Base-by-base conservation (phyloP, 371 early-diverging fungal species). In the Mucor mucedo region DNA sequence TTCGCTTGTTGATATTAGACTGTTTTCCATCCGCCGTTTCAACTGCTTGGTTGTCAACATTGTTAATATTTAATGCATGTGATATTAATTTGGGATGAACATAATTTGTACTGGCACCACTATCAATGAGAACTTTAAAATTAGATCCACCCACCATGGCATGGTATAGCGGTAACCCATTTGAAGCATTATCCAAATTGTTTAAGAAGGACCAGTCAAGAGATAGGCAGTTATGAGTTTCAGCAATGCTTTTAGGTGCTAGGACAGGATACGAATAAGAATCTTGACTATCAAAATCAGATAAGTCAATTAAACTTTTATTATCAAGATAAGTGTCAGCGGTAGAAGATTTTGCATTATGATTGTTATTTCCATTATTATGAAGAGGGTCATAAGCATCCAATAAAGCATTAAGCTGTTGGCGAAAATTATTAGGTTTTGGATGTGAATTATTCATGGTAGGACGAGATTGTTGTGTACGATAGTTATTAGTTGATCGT, bases 81-180 rank as follows among this genome's bases (percentile, higher is more conserved):
- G 47, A 16, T 7, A 44, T 40, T 0, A 49, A 35, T 2, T 49
- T 33, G 2, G 63, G 63, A 0, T 47, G 55, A 2, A 62, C 63
- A 48, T 55, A 62, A n/a, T 62, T 62, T 48, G 40, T 55, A 50
- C 63, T 62, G 4, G 63, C 63, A 49, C 63, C 55, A 16, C 29
- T 39, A 33, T 62, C 55, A 39, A 62, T 62, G 38, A 62, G 6
- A 2, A 55, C 16, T 13, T 35, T 13, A 0, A 55, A 10, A 16
- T 0, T 41, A 0, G 39, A 27, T 28, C 55, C 55, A 55, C 35
- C 35, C 1, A 27, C 16, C 38, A 41, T 35, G 2, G 21, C 41
- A 33, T 10, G 9, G 11, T 55, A 55, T 14, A 40, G 21, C 3
- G 55, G 55, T n/a, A 42, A 42, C 3, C 13, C 4, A 1, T 8